A percentile compares a stretch with the other conserved stretches of the same genome.
Evolutionary conservation across 2,329 filamentous ascomycete genomes (phyloP).

Genomic region (Stachybotrys echinatus): DNA sequence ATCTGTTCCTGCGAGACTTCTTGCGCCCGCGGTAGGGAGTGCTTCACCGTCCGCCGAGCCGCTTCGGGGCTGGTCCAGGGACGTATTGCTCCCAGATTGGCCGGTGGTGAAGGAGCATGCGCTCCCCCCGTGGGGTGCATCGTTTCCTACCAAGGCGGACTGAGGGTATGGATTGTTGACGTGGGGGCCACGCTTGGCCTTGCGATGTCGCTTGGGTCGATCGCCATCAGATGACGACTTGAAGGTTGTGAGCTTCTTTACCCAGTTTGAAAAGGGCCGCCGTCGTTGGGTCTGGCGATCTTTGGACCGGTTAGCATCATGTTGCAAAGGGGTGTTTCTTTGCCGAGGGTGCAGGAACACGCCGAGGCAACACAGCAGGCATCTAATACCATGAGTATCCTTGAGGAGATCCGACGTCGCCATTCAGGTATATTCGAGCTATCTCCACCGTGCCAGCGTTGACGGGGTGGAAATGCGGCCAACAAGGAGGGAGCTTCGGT

Average conservation of each 20-base stretch:
- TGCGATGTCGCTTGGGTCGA: slow-evolving; percentile 33
- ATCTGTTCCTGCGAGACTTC: slow-evolving; percentile 74
- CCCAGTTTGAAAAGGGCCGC: slow-evolving; percentile 85
- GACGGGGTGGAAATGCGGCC: not conserved
- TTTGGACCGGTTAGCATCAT: slow-evolving; percentile 35
- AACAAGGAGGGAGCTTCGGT: not conserved
- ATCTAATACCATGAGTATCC: slow-evolving; percentile 16
- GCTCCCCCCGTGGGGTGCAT: slow-evolving; percentile 32
- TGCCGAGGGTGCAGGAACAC: not conserved
- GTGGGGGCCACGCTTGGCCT: slow-evolving; percentile 51
- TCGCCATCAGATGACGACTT: slow-evolving; percentile 65
- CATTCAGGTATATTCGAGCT: not conserved
- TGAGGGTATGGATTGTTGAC: slow-evolving; percentile 92
- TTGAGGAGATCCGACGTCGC: slow-evolving; percentile 19
- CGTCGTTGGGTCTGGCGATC: slow-evolving; percentile 65
- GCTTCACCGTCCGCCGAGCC: slow-evolving; percentile 54
- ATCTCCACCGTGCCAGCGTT: not conserved
- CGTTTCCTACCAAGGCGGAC: slow-evolving; percentile 54
- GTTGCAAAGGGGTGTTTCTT: not conserved
- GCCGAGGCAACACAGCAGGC: not conserved
- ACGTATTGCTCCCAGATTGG: slow-evolving; percentile 48
- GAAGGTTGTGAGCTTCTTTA: slow-evolving; percentile 87
- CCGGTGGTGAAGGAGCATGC: slow-evolving; percentile 52
- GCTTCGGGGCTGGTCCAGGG: slow-evolving; percentile 54
- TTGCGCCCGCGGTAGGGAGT: slow-evolving; percentile 58